These are phyloP conservation scores for Stephania cephalantha DNA, from an alignment of 164 flowering plant species.

Conservation along the genomic window DNA sequence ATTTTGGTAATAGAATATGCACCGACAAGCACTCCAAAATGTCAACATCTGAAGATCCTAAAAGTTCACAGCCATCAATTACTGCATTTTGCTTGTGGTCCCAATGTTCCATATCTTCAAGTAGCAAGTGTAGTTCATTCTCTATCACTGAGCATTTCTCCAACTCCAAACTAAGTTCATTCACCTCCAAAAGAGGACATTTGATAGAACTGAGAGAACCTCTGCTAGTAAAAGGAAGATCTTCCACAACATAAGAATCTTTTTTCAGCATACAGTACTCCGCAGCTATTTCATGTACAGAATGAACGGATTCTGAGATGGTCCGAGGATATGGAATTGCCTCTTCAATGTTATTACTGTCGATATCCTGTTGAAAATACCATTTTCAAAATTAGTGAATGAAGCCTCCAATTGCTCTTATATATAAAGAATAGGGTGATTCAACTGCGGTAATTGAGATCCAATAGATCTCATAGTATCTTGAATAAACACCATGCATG, in stretches of 20 bases:
- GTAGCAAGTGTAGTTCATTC: conserved; percentile 29
- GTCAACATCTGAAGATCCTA: conserved; percentile 33
- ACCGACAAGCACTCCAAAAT: conserved; percentile 31
- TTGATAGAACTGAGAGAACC: conserved; percentile 5
- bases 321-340: conserved; percentile 23
- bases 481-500: no score
- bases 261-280: conserved; percentile 30
- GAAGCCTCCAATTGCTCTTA: neutral
- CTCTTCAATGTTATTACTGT: conserved; percentile 17
- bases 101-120: conserved; percentile 28
- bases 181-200: conserved; percentile 60
- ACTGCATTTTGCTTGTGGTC: conserved; percentile 19
- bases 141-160: conserved; percentile 16
- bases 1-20: conserved; percentile 20
- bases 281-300: conserved; percentile 34
- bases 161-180: conserved; percentile 36
- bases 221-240: conserved; percentile 26
- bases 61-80: conserved; percentile 29
- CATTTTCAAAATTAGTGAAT: neutral
- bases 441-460: no score
- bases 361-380: conserved; percentile 41
- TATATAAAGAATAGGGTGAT: no score
- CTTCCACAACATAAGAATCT: conserved; percentile 27
- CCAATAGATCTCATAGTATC: no score
- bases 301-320: conserved; percentile 35